phyloP scores from a whole-genome alignment of 2,329 filamentous ascomycete species.

The Aspergillus pseudoviridinutans region DNA sequence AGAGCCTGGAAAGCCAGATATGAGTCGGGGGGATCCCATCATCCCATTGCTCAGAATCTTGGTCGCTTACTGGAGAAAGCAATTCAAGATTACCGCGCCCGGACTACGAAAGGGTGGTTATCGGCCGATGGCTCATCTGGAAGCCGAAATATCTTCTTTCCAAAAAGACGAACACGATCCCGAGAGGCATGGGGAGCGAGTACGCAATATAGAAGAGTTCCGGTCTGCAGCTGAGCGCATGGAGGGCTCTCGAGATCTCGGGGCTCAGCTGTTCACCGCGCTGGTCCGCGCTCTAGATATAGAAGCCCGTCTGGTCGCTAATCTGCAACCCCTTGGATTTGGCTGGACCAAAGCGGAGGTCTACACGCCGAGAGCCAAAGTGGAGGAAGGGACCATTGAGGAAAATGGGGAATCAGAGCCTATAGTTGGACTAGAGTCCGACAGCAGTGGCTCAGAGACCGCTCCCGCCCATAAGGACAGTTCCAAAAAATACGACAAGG shows the following conservation, averaged over 20 bases:
- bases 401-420: constrained; percentile 9
- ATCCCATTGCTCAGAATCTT: constrained; percentile 71
- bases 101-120: constrained; percentile 88
- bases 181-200: constrained; percentile 69
- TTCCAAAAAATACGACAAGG: constrained; percentile 61
- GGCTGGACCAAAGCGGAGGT: constrained; percentile 88
- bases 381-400: constrained; percentile 5
- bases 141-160: constrained; percentile 69
- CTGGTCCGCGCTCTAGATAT: constrained; percentile 75
- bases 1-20: constrained; percentile 67
- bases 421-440: constrained; percentile 17
- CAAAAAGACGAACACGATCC: constrained; percentile 59
- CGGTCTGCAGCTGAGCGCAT: constrained; percentile 64
- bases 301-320: constrained; percentile 78
- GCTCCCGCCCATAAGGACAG: constrained; percentile 35
- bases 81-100: constrained; percentile 72
- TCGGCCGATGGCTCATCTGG: constrained; percentile 69
- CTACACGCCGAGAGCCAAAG: constrained; percentile 48
- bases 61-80: constrained; percentile 82
- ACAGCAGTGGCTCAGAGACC: constrained; percentile 15
- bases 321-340: constrained; percentile 80
- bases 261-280: constrained; percentile 84
- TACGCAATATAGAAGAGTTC: constrained; percentile 65
- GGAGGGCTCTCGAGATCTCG: constrained; percentile 79
- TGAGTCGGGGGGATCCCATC: constrained; percentile 79